Conservation (phyloP, 495 filamentous ascomycete genomes). For the Penicillium cosmopolitanum region DNA sequence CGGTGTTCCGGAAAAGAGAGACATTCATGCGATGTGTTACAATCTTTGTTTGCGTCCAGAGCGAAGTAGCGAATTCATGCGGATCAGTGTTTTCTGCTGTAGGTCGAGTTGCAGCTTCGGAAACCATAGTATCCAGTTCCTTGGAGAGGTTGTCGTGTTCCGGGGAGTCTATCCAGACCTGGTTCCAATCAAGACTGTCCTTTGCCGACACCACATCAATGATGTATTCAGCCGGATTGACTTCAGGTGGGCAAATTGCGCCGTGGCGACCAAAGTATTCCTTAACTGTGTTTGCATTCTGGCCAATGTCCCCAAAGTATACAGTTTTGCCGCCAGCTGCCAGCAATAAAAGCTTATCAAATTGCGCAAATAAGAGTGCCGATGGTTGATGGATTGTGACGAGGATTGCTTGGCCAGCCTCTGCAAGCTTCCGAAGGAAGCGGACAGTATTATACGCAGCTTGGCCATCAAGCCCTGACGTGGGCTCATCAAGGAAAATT, state of each 20-base stretch:
- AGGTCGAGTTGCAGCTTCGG: constrained; percentile 38
- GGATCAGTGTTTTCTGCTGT: constrained; percentile 41
- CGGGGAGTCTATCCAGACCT: constrained; percentile 64
- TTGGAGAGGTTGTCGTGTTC: constrained; percentile 45
- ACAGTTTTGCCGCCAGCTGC: constrained; percentile 70
- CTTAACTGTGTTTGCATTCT: constrained; percentile 53
- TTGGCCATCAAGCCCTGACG: constrained; percentile 67
- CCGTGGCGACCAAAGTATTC: constrained; percentile 81
- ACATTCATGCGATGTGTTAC: constrained; percentile 62
- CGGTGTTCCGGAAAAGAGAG: constrained; percentile 62
- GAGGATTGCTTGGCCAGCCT: constrained; percentile 69
- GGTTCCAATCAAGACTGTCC: constrained; percentile 58
- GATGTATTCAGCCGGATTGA: constrained; percentile 91
- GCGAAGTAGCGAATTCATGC: constrained; percentile 59
- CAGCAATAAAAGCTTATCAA: constrained; percentile 71
- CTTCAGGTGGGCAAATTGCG: constrained; percentile 70
- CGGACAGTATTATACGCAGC: constrained; percentile 68
- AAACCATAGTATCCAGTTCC: constrained; percentile 60
- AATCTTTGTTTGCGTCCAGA: constrained; percentile 58
- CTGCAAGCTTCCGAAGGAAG: constrained; percentile 66
- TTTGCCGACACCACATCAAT: constrained; percentile 68
- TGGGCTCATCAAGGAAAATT: constrained; percentile 80
- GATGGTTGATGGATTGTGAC: constrained; percentile 82
- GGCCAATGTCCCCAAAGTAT: constrained; percentile 70
- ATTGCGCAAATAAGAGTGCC: constrained; percentile 67